phyloP scores from a whole-genome alignment of 768 basidiomycete species.

The Mycena rosella region DNA sequence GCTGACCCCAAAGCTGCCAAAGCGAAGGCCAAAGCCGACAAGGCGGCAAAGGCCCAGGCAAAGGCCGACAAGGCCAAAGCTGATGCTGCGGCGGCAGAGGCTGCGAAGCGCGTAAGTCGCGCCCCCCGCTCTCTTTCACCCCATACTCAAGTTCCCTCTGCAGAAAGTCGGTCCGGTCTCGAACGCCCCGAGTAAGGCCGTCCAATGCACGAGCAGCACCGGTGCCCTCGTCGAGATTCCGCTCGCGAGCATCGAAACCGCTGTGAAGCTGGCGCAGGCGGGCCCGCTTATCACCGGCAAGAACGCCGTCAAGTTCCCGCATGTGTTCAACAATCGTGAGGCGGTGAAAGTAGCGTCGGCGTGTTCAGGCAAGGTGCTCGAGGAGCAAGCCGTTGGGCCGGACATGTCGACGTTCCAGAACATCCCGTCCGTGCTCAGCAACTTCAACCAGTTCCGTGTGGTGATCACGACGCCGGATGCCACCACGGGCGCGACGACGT shows the following conservation, averaged over 20 bases:
- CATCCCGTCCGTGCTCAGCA: conserved; percentile 26
- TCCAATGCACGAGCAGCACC: conserved; percentile 15
- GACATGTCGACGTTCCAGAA: conserved; percentile 32
- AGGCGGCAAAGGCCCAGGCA: neutral
- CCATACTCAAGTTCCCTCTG: neutral
- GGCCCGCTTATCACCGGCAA: conserved; percentile 19
- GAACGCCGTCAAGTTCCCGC: conserved; percentile 34
- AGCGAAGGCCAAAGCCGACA: conserved; percentile 1
- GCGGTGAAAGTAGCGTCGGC: conserved; percentile 19
- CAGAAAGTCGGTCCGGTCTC: conserved; percentile 18
- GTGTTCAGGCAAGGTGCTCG: conserved; percentile 30
- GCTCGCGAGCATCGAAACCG: neutral
- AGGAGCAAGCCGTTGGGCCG: conserved; percentile 30
- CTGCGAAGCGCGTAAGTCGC: conserved; percentile 20
- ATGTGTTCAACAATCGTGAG: conserved; percentile 29
- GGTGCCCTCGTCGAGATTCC: conserved; percentile 25
- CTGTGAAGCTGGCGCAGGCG: conserved; percentile 29
- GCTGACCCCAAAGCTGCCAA: conserved; percentile 16
- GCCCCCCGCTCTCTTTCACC: neutral
- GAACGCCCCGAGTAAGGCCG: conserved; percentile 21
- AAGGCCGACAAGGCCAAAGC: neutral
- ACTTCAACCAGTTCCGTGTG: too few relatives aligned
- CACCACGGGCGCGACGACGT: too few relatives aligned
- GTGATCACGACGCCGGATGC: too few relatives aligned
- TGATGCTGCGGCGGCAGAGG: neutral